These are phyloP conservation scores for Tillandsia leiboldiana DNA, from an alignment of 176 grass and related monocot genomes.

Conservation along the genomic window DNA sequence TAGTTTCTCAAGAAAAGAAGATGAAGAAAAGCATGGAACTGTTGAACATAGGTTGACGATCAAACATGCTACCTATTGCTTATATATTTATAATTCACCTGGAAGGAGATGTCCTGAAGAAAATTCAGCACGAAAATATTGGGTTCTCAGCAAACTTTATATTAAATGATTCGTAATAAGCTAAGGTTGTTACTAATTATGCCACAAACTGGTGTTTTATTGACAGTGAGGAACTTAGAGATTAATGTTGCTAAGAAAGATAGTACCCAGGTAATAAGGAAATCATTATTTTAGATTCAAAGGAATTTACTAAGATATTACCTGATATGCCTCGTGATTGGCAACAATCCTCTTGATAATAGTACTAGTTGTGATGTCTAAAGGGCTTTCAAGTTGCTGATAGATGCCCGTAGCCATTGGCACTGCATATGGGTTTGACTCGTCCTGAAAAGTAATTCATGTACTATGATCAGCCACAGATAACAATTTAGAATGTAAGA, in stretches of 20 bases:
- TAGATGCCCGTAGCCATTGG: constrained; percentile 74
- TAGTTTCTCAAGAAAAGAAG: constrained; percentile 7
- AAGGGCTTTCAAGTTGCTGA: constrained; percentile 55
- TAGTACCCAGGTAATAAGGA: too few relatives aligned
- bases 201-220: background rate
- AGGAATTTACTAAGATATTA: constrained; percentile 15
- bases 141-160: too few relatives aligned
- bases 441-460: constrained; percentile 43
- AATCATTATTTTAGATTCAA: background rate
- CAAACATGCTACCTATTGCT: too few relatives aligned
- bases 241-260: too few relatives aligned
- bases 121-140: too few relatives aligned
- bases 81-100: too few relatives aligned
- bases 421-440: constrained; percentile 79
- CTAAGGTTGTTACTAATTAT: constrained; percentile 2
- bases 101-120: too few relatives aligned
- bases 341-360: constrained; percentile 95
- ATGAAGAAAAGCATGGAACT: background rate
- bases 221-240: too few relatives aligned
- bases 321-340: constrained; percentile 97
- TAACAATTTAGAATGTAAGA: background rate
- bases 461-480: background rate
- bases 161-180: background rate
- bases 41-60: too few relatives aligned
- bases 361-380: constrained; percentile 90